A percentile compares a stretch with the other conserved stretches of the same genome.
phyloP scores from a whole-genome alignment of 192 early-diverging fungal species.

The Coemansia sp. region DNA sequence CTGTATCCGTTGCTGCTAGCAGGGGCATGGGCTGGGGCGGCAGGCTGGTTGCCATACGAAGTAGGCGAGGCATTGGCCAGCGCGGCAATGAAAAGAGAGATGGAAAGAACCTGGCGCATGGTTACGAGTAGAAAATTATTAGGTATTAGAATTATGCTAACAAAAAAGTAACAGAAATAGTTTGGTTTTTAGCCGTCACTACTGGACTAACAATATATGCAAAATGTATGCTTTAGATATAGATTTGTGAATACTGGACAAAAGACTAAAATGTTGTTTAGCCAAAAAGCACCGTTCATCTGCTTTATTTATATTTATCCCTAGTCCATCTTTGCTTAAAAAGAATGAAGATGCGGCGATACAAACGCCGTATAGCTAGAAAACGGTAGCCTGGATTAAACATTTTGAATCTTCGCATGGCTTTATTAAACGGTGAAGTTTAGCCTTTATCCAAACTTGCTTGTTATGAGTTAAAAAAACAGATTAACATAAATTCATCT shows the following conservation, averaged over 20 bases:
- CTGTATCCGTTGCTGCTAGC: background rate
- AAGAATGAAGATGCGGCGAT: too few species aligned
- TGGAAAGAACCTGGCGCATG: constrained; percentile 23
- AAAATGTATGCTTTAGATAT: background rate
- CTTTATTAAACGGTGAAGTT: background rate
- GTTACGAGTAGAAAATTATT: background rate
- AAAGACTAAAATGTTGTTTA: background rate
- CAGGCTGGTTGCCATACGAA: background rate
- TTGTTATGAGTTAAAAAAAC: too few species aligned
- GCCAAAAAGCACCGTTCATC: background rate
- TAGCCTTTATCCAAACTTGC: background rate
- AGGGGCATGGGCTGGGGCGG: constrained; percentile 10
- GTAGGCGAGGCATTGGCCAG: constrained; percentile 11
- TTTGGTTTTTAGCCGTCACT: background rate
- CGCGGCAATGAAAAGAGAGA: constrained; percentile 34
- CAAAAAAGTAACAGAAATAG: background rate
- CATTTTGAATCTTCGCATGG: background rate
- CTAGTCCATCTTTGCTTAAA: background rate
- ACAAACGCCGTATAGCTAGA: too few species aligned
- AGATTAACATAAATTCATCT: too few species aligned
- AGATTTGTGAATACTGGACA: background rate
- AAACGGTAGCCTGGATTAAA: background rate
- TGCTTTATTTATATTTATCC: background rate
- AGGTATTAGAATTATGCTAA: background rate
- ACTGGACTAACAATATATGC: background rate